Percentiles rank a stretch among this genome's conserved stretches.
Evolutionary conservation across 2,329 filamentous ascomycete species (phyloP).

Genomic region (Coniosporium tulheliwenetii): DNA sequence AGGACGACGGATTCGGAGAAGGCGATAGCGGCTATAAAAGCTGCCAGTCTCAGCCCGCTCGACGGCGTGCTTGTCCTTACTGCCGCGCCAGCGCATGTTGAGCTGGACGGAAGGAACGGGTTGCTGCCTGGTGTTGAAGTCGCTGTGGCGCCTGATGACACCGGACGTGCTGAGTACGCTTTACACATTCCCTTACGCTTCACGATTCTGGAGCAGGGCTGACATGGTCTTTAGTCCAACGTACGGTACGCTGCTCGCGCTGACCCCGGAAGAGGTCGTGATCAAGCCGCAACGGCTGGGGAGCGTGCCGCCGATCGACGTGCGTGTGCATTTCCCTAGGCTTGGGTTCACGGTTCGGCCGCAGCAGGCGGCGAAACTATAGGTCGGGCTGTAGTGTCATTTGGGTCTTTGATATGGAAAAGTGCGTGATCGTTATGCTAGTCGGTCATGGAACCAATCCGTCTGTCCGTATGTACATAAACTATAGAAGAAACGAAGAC

Average conservation of each 20-base stretch:
- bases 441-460: no score
- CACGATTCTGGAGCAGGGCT: background rate
- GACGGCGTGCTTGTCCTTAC: conserved; percentile 15
- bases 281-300: conserved; percentile 16
- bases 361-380: background rate
- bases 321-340: conserved; percentile 23
- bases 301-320: conserved; percentile 12
- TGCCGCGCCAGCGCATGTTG: conserved; percentile 9
- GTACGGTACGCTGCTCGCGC: conserved; percentile 16
- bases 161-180: conserved; percentile 17
- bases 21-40: conserved; percentile 12
- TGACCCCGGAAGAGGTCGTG: conserved; percentile 24
- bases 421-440: no score
- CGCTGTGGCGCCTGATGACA: conserved; percentile 23
- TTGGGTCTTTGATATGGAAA: no score
- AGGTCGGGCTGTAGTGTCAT: no score
- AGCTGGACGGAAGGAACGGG: conserved; percentile 15
- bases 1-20: conserved; percentile 7
- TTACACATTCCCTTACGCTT: background rate
- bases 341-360: conserved; percentile 21
- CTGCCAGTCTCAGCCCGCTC: conserved; percentile 7
- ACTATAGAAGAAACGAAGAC: no score
- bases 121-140: conserved; percentile 15
- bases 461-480: no score
- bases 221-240: conserved; percentile 13